Evolutionary conservation across 305 asterid species (phyloP), one percentile per base, ranked within the genome.

Genomic region (Rubia tinctorum): DNA sequence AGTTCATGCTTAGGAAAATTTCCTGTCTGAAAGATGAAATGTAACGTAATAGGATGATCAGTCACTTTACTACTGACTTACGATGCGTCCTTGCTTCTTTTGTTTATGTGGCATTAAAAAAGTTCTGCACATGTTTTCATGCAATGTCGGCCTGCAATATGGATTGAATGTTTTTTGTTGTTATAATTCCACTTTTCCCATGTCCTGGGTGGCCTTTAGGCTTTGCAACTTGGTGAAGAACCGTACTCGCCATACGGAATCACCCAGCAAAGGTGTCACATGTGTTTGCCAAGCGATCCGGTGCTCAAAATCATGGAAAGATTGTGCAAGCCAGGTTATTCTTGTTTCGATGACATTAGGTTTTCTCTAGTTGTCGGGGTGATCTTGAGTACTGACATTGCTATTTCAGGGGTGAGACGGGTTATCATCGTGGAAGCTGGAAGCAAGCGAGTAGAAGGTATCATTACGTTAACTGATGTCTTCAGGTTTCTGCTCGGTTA

Each of bases 201-300:
- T 56, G 47, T 27, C 2, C n/a, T 20, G n/a, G 18, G 59, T 61
- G 44, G 18, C 64, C 10, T 25, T 56, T 76, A 86, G 83, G 83
- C 79, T 10, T 78, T 91, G 86, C 97, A 90, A 78, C 89, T 82
- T 71, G 80, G 97, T 68, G 91, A 88, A 51, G 95, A 89, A 37
- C 90, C 95, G n/a, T 79, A 84, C 80, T 83, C 95, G 42, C 69
- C 86, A 3, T 75, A 75, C 67, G 92, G 88, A 11, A 44, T 66
- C 82, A 82, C 71, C 82, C 82, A 74, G 80, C 93, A 92, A 80
- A 85, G 93, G 83, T 94, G 97, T 75, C 88, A 88, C 55, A 94
- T 92, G 98, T 94, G 98, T 83, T 85, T 94, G 82, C 86, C 87
- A 27, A 83, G 97, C 42, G 97, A 94, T 81, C 89, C 97, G 11